Conservation (phyloP, 108 stramenopile species). For the Fragilariopsis cylindrus region DNA sequence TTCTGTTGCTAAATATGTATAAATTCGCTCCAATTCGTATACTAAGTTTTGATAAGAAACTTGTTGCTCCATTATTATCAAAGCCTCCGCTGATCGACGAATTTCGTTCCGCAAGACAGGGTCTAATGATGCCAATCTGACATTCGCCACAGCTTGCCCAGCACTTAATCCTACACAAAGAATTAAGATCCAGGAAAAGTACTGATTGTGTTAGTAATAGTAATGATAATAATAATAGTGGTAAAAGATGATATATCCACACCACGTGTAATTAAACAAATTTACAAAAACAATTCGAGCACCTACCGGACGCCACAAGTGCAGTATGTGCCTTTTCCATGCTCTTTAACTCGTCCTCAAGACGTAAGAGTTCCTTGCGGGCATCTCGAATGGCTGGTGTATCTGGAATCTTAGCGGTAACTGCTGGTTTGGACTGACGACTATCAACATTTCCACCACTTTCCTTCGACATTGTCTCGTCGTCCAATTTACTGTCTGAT, state of each 20-base stretch:
- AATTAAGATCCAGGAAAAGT: background rate
- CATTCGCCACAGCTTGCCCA: constrained; percentile 83
- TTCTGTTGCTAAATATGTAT: constrained; percentile 87
- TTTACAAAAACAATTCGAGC: background rate
- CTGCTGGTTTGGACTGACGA: constrained; percentile 40
- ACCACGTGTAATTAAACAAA: background rate
- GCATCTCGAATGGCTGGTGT: constrained; percentile 74
- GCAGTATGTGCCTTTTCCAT: constrained; percentile 63
- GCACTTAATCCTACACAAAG: constrained; percentile 48
- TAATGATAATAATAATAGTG: background rate
- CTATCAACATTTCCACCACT: constrained; percentile 14
- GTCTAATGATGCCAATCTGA: constrained; percentile 72
- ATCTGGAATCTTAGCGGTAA: constrained; percentile 84
- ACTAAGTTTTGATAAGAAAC: constrained; percentile 74
- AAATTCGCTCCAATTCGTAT: constrained; percentile 92
- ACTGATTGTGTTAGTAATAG: background rate
- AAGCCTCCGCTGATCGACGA: constrained; percentile 58
- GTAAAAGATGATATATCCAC: background rate
- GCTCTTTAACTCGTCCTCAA: constrained; percentile 40
- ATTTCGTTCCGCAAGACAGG: constrained; percentile 69
- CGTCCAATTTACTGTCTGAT: constrained; percentile 42
- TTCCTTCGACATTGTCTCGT: constrained; percentile 12
- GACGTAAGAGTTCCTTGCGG: constrained; percentile 41
- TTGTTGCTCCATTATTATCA: constrained; percentile 64
- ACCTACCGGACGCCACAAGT: constrained; percentile 63